Base-by-base conservation (phyloP, 208 protist species). In the Kentomonas sorsogonicus region DNA sequence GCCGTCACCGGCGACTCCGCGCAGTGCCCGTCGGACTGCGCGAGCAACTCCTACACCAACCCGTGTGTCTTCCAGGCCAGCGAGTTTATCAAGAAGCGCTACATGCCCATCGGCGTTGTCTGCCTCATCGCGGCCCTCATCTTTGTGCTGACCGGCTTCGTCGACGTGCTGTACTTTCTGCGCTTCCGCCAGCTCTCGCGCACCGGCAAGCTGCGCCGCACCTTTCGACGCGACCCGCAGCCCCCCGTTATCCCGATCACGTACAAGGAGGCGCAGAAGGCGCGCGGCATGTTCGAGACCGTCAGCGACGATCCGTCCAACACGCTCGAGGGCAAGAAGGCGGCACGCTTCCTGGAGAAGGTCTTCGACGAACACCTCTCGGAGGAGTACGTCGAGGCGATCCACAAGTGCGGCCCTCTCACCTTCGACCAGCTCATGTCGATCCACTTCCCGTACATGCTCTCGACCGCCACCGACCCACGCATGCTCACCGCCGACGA, bases 371-470 rank as follows among this genome's bases (percentile, higher is more conserved):
- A 69, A 34, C 50, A 52, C 10, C 54, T 82, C 25, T 30, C 55
- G 20, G 48, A 65, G 31, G 56, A 72, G 18, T 65, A 72, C 36
- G 23, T 22, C 15, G 34, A 60, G 13, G 7, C 26, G 1, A 29
- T 86, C 16, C 22, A 26, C 10, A n/a, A 18, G 11, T 26, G 53
- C 10, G 74, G 48, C 0, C 48, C 64, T 0, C 9, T 86, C 5
- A 77, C 63, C 11, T 86, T 65, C 55, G 66, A 78, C n/a, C 58
- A 72, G 50, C 53, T 86, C 29, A 86, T 86, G 74, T 57, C 53
- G 15, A 38, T 78, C 16, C 62, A 77, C 66, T 86, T 83, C 40
- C 79, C 79, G 0, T 75, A 72, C 44, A 60, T 65, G 48, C 40
- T 48, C 36, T 33, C 60, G 5, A 26, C 44, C 18, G 23, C 53